Base-by-base conservation (phyloP, 2,329 filamentous ascomycete genomes). In the Monilinia polystroma region DNA sequence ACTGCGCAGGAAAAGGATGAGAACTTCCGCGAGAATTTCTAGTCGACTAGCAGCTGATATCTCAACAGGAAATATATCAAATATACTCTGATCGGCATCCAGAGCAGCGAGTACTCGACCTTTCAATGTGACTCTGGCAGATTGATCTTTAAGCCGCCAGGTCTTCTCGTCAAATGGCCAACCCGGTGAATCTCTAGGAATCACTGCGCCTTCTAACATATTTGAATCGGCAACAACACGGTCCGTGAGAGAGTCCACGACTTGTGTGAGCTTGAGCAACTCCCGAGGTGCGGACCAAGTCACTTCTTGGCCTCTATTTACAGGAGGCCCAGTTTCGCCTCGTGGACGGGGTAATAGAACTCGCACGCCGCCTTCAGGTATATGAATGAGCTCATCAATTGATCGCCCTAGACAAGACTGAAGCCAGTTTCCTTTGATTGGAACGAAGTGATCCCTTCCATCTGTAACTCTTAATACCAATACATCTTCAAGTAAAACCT, bases 391-490 rank as follows among this genome's bases (percentile, higher is more conserved):
- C 74, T 96, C 93, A 68, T 93, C 90, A n/a, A 99, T 84, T 0
- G 91, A 93, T 49, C 92, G 87, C 0, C 91, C 92, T 59, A 98
- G 91, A 72, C 88, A 91, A 0, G 92, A 92, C 11, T 90, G 90
- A 4, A 89, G 80, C 94, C 95, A 99, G 1, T 79, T 81, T 0
- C 86, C 95, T 32, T 85, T 87, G 0, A 97, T 82, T 0, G 93
- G 90, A 51, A 99, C 86, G 75, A 99, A 99, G 75, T 98, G 91
- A 73, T 99, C 95, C 58, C 93, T 85, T 0, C 96, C 96, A 63
- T 90, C 86, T 14, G 87, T 84, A 6, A 99, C 91, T 0, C 93
- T 88, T 11, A 99, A 82, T 2, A 99, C 89, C 10, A 99, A 81
- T 3, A 99, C 88, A 70, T 98, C 93, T 69, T 98, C 94, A 0